These are phyloP conservation scores for Lentinula boryana DNA, from an alignment of 768 basidiomycete genomes.

Conservation along the genomic window DNA sequence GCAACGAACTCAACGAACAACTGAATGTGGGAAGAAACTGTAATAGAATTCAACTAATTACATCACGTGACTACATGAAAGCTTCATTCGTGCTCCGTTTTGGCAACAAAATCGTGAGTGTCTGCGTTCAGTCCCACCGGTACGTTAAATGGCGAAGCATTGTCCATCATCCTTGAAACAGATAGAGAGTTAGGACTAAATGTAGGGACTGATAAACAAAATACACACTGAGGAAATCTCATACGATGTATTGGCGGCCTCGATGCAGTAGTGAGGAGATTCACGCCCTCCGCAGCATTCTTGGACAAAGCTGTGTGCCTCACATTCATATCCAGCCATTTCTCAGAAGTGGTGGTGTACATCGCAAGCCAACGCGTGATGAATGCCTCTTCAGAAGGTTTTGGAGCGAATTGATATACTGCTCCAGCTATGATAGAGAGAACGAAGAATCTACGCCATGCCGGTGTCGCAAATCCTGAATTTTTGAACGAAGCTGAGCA, in stretches of 20 bases:
- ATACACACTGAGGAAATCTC: slow-evolving; percentile 71
- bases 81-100: slow-evolving; percentile 15
- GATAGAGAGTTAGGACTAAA: slow-evolving; percentile 8
- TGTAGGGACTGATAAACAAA: neutral
- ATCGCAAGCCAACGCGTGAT: slow-evolving; percentile 62
- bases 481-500: neutral
- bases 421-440: slow-evolving; percentile 42
- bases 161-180: slow-evolving; percentile 43
- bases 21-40: neutral
- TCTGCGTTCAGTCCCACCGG: slow-evolving; percentile 46
- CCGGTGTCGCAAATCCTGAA: slow-evolving; percentile 55
- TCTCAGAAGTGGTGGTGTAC: slow-evolving; percentile 45
- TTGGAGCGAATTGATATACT: slow-evolving; percentile 66
- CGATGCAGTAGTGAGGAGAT: slow-evolving; percentile 37
- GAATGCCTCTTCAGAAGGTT: slow-evolving; percentile 52
- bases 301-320: slow-evolving; percentile 47
- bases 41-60: neutral
- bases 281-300: slow-evolving; percentile 34
- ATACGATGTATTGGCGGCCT: slow-evolving; percentile 52
- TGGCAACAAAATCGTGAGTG: slow-evolving; percentile 26
- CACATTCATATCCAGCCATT: slow-evolving; percentile 52
- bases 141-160: slow-evolving; percentile 54
- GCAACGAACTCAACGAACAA: neutral
- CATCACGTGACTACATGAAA: slow-evolving; percentile 3
- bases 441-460: slow-evolving; percentile 64